phyloP scores from a whole-genome alignment of 176 grass and related monocot species.

The Musa schizocarpa region DNA sequence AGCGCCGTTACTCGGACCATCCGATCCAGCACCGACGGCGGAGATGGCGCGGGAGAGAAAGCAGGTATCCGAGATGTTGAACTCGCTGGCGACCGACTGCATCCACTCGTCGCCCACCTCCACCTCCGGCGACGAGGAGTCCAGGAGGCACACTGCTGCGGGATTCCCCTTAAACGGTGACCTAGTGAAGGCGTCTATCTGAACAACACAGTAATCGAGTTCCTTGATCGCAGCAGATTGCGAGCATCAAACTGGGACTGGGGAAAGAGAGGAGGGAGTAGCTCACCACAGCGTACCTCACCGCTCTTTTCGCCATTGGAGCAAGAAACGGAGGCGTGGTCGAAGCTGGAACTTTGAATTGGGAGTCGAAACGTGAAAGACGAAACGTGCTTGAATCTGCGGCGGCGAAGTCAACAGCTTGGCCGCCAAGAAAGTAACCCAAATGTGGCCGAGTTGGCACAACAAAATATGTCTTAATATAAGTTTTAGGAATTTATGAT shows the following conservation, averaged over 20 bases:
- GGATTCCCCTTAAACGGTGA: conserved; percentile 68
- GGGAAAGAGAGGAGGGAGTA: neutral
- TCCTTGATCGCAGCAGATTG: neutral
- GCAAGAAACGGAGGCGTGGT: neutral
- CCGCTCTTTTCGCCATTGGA: conserved; percentile 1
- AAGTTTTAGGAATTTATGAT: no score
- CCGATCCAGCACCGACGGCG: neutral
- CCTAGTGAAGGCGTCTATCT: conserved; percentile 62
- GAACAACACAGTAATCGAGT: neutral
- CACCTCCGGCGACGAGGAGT: conserved; percentile 13
- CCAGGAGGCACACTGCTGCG: conserved; percentile 55
- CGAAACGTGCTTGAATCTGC: no score
- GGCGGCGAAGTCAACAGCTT: no score
- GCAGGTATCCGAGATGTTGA: conserved; percentile 53
- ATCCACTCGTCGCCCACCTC: conserved; percentile 48
- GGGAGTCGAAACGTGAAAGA: no score
- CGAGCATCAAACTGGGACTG: neutral
- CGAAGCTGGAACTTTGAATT: neutral
- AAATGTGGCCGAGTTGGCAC: no score
- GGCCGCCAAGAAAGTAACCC: no score
- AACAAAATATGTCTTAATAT: no score
- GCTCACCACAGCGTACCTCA: conserved; percentile 15
- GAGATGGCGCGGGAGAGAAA: conserved; percentile 32
- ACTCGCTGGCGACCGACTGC: conserved; percentile 64
- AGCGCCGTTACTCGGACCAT: neutral